Conservation (phyloP, 139 green algal species). For the Micromonas commoda region DNA sequence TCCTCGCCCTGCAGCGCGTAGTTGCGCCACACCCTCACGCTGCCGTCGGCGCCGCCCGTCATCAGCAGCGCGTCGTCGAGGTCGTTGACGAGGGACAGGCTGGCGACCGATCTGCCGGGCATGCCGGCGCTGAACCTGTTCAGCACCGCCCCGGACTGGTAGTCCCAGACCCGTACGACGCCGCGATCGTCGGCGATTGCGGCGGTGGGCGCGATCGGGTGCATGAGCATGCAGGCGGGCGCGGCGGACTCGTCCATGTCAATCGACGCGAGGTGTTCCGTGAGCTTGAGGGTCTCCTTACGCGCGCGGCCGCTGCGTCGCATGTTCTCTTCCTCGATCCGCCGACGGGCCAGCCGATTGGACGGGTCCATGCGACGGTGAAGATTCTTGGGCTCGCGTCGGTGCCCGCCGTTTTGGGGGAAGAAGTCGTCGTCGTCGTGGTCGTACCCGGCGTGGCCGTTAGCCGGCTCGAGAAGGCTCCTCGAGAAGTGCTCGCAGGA, state of each 20-base stretch:
- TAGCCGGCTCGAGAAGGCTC: constrained; percentile 56
- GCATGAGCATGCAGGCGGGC: constrained; percentile 10
- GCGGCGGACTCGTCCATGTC: background rate
- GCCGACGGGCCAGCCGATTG: background rate
- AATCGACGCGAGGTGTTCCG: constrained; percentile 12
- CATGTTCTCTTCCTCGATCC: background rate
- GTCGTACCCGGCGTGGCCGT: background rate
- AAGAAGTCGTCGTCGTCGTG: background rate
- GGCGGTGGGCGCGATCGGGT: constrained; percentile 4
- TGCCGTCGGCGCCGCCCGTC: constrained; percentile 3
- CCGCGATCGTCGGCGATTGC: background rate
- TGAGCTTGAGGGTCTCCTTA: background rate
- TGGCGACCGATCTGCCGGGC: background rate
- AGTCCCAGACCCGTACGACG: constrained; percentile 16
- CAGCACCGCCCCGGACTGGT: background rate
- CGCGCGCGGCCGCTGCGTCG: background rate
- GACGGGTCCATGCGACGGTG: background rate
- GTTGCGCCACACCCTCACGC: constrained; percentile 30
- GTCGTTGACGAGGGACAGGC: constrained; percentile 23
- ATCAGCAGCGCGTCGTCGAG: constrained; percentile 20
- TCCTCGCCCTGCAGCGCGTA: background rate
- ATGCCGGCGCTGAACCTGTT: constrained; percentile 10
- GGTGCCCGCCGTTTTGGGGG: too few species aligned
- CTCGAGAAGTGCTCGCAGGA: constrained; percentile 60
- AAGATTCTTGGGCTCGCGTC: too few species aligned